Base-by-base conservation (phyloP, 371 early-diverging fungal species). In the Lichtheimia corymbifera region DNA sequence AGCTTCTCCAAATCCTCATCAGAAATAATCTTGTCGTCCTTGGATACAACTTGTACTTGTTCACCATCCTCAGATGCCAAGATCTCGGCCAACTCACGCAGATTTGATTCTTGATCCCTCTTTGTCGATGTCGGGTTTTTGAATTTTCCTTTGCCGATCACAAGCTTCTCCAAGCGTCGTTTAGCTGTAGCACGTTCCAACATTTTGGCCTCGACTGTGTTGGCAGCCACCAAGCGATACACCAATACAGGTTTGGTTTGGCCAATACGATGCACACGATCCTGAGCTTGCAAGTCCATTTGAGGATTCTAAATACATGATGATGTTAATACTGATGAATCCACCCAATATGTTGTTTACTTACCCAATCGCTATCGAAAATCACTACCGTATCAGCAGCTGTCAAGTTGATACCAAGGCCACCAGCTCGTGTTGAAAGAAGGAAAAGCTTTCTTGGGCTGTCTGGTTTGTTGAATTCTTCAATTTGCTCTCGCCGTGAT, bases 201-300 rank as follows among this genome's bases (percentile, higher is more conserved):
- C 42, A 96, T 91, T 54, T 87, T 88, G 51, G 85, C 82, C 67
- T 97, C 98, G 27, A 95, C 85, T 7, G 93, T 93, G 51, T 93
- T 91, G 53, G 90, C 93, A 0, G 92, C 86, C 22, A 93, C 88
- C 5, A 98, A 78, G 9, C 97, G 83, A 71, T 95, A 97, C 40
- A 98, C 87, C 50, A 93, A 79, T 0, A 98, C 97, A 1, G 93
- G 93, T 49, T 87, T 90, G 14, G 88, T 92, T 67, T 99, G 98
- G 6, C 98, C 99, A 60, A 98, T 92, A 62, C 98, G 88, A 74
- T 99, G 99, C 11, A 93, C 96, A 58, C 99, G 88, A 69, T 97
- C 99, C 79, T 96, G 95, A 4, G 97, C 98, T 71, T 98, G 97
- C 51, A 97, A 77, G 73, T 98, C 98, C 88, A 93, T 95, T 86